phyloP scores from a whole-genome alignment of 1,284 basidiomycete species.

The Ceraceosorus guamensis region DNA sequence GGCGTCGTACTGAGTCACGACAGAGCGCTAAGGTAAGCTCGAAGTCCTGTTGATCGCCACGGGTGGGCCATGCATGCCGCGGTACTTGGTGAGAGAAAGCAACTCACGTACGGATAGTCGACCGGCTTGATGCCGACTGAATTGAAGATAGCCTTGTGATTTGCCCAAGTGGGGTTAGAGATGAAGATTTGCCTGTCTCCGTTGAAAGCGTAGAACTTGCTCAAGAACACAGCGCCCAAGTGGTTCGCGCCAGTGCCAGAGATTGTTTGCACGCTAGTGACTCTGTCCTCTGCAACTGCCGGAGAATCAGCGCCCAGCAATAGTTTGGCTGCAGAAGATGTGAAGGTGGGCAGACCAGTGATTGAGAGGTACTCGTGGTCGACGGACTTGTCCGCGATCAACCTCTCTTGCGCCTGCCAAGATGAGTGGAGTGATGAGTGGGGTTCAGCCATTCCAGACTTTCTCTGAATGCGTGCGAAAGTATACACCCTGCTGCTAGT shows the following conservation, averaged over 20 bases:
- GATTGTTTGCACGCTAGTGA: constrained; percentile 58
- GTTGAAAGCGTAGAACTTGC: constrained; percentile 65
- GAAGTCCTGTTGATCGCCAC: not conserved
- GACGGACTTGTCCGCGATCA: constrained; percentile 65
- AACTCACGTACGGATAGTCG: constrained; percentile 65
- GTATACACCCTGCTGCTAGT: too few relatives aligned
- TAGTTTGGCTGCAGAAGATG: constrained; percentile 68
- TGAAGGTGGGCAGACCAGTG: constrained; percentile 76
- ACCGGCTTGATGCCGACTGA: constrained; percentile 72
- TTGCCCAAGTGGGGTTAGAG: constrained; percentile 90
- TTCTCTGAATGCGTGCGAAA: too few relatives aligned
- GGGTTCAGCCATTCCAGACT: too few relatives aligned
- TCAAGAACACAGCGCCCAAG: constrained; percentile 79
- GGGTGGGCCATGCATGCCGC: not conserved
- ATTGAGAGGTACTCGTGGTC: constrained; percentile 95
- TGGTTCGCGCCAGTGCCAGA: constrained; percentile 95
- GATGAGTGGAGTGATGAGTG: not conserved
- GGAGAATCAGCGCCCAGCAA: constrained; percentile 69
- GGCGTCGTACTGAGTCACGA: constrained; percentile 60
- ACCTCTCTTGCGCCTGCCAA: constrained; percentile 63
- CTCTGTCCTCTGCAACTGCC: constrained; percentile 60
- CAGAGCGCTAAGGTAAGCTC: not conserved
- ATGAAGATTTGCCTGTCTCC: constrained; percentile 59
- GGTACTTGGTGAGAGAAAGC: not conserved
- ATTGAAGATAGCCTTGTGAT: constrained; percentile 81